Percentiles rank a stretch among this genome's conserved stretches.
phyloP scores from a whole-genome alignment of 2,329 filamentous ascomycete species.

The Aspergillus latus region DNA sequence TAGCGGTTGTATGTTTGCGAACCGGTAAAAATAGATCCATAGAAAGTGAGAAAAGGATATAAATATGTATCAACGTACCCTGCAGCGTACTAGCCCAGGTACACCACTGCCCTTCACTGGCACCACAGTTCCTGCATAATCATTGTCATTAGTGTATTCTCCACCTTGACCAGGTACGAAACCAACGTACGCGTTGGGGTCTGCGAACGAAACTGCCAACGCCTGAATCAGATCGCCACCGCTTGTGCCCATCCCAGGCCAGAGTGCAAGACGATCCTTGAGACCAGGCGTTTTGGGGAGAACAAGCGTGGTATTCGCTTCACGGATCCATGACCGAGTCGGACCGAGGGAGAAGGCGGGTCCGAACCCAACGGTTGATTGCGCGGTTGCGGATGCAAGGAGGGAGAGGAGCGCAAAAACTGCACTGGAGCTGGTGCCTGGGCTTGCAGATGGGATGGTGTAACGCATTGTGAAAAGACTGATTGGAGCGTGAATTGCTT shows the following conservation, averaged over 20 bases:
- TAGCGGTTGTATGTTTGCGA: too few relatives aligned
- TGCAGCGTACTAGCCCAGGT: constrained; percentile 34
- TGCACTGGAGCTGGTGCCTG: too few relatives aligned
- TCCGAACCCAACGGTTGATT: constrained; percentile 29
- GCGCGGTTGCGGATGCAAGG: constrained; percentile 18
- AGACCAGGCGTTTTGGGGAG: constrained; percentile 29
- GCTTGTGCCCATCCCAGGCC: constrained; percentile 37
- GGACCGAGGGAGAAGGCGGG: constrained; percentile 34
- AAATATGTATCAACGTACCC: neutral
- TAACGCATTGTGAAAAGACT: too few relatives aligned
- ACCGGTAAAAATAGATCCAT: too few relatives aligned
- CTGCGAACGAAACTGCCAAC: constrained; percentile 30
- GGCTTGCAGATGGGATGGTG: too few relatives aligned
- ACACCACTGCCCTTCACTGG: constrained; percentile 33
- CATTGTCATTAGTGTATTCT: too few relatives aligned
- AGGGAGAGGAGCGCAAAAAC: constrained; percentile 13
- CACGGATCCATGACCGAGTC: constrained; percentile 33
- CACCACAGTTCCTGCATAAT: constrained; percentile 28
- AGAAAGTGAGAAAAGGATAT: too few relatives aligned
- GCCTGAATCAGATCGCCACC: constrained; percentile 35
- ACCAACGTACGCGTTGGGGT: constrained; percentile 20
- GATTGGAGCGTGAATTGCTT: too few relatives aligned
- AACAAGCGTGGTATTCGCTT: constrained; percentile 32
- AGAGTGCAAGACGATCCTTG: constrained; percentile 32
- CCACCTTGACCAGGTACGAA: too few relatives aligned